Conservation (phyloP, 441 rosid species). For the Gossypium trilobum region DNA sequence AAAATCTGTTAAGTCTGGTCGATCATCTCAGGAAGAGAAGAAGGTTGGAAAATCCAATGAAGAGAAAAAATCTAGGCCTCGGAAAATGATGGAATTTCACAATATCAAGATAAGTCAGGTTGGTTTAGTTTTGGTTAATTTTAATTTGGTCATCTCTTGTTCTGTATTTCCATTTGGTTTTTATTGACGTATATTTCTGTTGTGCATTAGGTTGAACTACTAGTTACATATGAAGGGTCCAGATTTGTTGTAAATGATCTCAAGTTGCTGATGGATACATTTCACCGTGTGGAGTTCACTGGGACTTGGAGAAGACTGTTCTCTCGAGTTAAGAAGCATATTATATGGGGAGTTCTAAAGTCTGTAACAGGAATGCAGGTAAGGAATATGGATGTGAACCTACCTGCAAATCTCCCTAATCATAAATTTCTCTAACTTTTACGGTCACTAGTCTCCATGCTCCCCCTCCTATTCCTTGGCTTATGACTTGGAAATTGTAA, state of each 20-base stretch:
- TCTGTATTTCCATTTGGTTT: conserved; percentile 1
- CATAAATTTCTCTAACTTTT: neutral
- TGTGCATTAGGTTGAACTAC: conserved; percentile 63
- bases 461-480: neutral
- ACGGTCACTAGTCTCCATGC: neutral
- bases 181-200: conserved; percentile 12
- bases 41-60: conserved; percentile 56
- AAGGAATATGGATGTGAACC: conserved; percentile 11
- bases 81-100: conserved; percentile 77
- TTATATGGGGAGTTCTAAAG: conserved; percentile 94
- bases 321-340: conserved; percentile 90
- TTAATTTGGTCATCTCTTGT: neutral
- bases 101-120: conserved; percentile 97
- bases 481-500: conserved; percentile 2
- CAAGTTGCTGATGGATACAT: conserved; percentile 90
- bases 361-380: conserved; percentile 99
- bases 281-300: conserved; percentile 75
- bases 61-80: conserved; percentile 79
- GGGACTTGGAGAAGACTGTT: conserved; percentile 96
- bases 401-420: neutral
- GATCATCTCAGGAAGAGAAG: conserved; percentile 80
- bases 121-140: conserved; percentile 8
- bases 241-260: conserved; percentile 91
- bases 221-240: conserved; percentile 84
- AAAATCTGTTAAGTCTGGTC: conserved; percentile 53